Base-by-base conservation (phyloP, 352 stramenopile genomes). In the Phytophthora pinifolia region DNA sequence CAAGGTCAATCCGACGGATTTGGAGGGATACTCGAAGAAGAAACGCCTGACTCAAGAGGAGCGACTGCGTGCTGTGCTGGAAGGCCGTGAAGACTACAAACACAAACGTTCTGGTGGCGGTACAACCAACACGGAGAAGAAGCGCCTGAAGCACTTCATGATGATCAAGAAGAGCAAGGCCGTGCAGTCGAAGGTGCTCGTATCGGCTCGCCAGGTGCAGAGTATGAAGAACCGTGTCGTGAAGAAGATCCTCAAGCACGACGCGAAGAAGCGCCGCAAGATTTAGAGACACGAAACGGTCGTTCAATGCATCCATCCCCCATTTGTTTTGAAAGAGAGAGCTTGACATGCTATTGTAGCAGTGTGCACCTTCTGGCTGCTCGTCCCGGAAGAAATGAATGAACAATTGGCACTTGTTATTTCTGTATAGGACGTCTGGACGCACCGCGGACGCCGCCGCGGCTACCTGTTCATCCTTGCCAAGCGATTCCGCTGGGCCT, bases 91-190 rank as follows among this genome's bases (percentile, higher is more conserved):
- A 27, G 90, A 97, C 48, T 98, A 92, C 61, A 84, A 98, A 67
- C 67, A 88, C 54, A 98, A 97, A 62, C 70, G 88, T 46, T 89
- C 85, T 48, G 88, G 94, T 57, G 96, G 96, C 51, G 96, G 96
- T 64, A 98, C 92, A 20, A 99, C 96, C 32, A 99, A 99, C 76
- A 97, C 83, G 48, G 96, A 99, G 76, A 99, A 99, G 79, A 88
- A 89, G 59, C 84, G 96, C 43, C 86, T 94, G 9, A 99, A 99
- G 83, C 98, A 98, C 71, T 99, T 98, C 52, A 85, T 97, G 61
- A 99, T 99, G 96, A 90, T 98, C 42, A 98, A 98, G 65, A 98
- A 98, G 69, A 97, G 91, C 62, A 84, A 84, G 49, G 70, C 78
- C 27, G 91, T 98, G 49, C 88, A 97, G 69, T 73, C 62, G 57